A percentile compares a stretch with the other conserved stretches of the same genome.
These are phyloP conservation scores for Globisporangium viniferum DNA, from an alignment of 352 stramenopile species.

Conservation along the genomic window DNA sequence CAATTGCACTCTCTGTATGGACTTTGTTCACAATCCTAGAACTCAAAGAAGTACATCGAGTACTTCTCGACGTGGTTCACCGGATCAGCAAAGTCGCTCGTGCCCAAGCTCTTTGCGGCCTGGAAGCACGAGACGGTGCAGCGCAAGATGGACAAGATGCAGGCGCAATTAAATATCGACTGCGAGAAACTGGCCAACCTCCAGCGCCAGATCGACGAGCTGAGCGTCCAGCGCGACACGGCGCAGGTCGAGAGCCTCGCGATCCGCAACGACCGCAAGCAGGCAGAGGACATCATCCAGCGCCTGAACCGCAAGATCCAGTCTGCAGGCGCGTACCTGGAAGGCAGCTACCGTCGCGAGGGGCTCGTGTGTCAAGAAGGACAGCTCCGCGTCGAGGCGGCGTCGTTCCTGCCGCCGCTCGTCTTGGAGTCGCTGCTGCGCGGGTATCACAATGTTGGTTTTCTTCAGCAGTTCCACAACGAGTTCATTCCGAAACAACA, in stretches of 20 bases:
- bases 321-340: conserved; percentile 49
- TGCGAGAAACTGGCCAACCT: conserved; percentile 29
- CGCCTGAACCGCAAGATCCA: conserved; percentile 53
- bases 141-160: conserved; percentile 29
- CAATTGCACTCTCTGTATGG: not conserved
- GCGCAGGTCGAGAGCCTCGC: conserved; percentile 48
- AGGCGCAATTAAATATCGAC: conserved; percentile 36
- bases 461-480: conserved; percentile 46
- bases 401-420: conserved; percentile 53
- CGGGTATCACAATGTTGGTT: conserved; percentile 58
- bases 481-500: conserved; percentile 12
- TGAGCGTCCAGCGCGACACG: conserved; percentile 43
- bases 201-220: conserved; percentile 54
- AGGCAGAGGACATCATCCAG: conserved; percentile 47
- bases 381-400: conserved; percentile 61
- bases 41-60: conserved; percentile 66
- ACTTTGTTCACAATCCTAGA: conserved; percentile 22
- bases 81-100: conserved; percentile 44
- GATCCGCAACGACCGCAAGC: conserved; percentile 59
- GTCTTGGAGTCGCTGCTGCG: conserved; percentile 68
- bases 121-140: conserved; percentile 45
- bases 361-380: conserved; percentile 56
- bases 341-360: conserved; percentile 45
- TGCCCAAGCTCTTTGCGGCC: conserved; percentile 45
- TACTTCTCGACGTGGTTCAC: conserved; percentile 76